A percentile compares a stretch with the other conserved stretches of the same genome.
Evolutionary conservation across 352 stramenopile species (phyloP).

Genomic region (Pythium aphanidermatum): DNA sequence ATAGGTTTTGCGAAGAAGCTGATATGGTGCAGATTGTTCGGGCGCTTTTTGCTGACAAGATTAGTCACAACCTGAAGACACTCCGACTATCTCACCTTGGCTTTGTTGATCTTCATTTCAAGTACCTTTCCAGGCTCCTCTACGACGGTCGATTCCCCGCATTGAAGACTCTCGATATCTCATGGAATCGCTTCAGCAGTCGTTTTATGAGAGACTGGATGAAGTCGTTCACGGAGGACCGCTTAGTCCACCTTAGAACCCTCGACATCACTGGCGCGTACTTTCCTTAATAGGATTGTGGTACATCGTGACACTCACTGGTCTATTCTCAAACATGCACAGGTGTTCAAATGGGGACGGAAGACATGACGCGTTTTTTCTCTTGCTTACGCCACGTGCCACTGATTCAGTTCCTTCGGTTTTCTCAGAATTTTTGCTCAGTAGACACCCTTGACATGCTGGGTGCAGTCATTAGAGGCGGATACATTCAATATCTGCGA

Average conservation of each 20-base stretch:
- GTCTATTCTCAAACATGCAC: neutral
- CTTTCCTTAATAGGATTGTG: no score
- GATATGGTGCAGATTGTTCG: conserved; percentile 48
- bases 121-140: conserved; percentile 35
- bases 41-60: conserved; percentile 40
- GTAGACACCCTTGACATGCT: conserved; percentile 27
- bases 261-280: conserved; percentile 44
- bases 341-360: conserved; percentile 39
- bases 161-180: conserved; percentile 27
- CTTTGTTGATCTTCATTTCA: conserved; percentile 39
- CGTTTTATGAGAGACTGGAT: conserved; percentile 58
- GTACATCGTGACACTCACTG: neutral
- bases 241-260: conserved; percentile 23
- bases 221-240: conserved; percentile 38
- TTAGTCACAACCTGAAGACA: conserved; percentile 27
- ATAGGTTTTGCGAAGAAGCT: conserved; percentile 14
- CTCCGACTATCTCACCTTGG: conserved; percentile 33
- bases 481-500: conserved; percentile 8
- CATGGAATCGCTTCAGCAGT: conserved; percentile 43
- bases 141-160: conserved; percentile 38
- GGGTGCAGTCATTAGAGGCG: conserved; percentile 17
- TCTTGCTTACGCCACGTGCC: conserved; percentile 27
- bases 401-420: conserved; percentile 20
- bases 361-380: conserved; percentile 57
- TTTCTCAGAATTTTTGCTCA: conserved; percentile 45